Evolutionary conservation across 2,329 filamentous ascomycete genomes (phyloP), one percentile per base, ranked within the genome.

Genomic region (Gliomastix tumulicola): DNA sequence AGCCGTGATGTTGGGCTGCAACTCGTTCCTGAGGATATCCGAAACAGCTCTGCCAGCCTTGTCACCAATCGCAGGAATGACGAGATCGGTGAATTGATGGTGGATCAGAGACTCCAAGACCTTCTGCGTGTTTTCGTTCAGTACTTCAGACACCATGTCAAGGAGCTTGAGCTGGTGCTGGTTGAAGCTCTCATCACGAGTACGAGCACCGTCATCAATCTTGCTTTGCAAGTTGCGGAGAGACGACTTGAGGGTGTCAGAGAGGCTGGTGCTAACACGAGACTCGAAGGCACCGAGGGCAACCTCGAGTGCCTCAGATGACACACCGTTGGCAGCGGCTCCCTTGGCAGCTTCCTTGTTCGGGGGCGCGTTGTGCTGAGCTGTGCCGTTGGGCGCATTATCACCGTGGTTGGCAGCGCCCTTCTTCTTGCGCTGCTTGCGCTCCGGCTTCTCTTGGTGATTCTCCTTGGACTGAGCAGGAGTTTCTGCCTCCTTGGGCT

Each of bases 41-140:
- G 82, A 75, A 20, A 95, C 70, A 5, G 82, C 74, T 42, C 78
- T 75, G 31, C 76, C 71, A 12, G 85, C 79, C 30, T 81, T 69
- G 35, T 80, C 73, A 28, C 79, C 74, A 39, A 97, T 66, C 21
- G 80, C 70, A 10, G 92, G 90, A 36, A 95, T 68, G 31, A 96
- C 77, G 12, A 79, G 72, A 38, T 79, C 72, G 42, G 86, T 76
- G 45, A 95, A 86, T 56, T 84, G 84, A 33, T 79, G 73, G 32
- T 78, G 76, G 35, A 95, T 81, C 47, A 94, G 85, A 42, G 79
- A 80, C 42, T 79, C 71, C 25, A 96, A 71, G 17, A 86, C 85
- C 49, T 84, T 81, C 57, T 81, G 71, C 16, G 76, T 79, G 51
- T 79, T 80, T 41, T 73, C 68, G 44, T 75, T 78, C 33, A 83